Evolutionary conservation across 2,329 filamentous ascomycete genomes (phyloP), one percentile per base, ranked within the genome.

Genomic region (Diaporthe amygdali): DNA sequence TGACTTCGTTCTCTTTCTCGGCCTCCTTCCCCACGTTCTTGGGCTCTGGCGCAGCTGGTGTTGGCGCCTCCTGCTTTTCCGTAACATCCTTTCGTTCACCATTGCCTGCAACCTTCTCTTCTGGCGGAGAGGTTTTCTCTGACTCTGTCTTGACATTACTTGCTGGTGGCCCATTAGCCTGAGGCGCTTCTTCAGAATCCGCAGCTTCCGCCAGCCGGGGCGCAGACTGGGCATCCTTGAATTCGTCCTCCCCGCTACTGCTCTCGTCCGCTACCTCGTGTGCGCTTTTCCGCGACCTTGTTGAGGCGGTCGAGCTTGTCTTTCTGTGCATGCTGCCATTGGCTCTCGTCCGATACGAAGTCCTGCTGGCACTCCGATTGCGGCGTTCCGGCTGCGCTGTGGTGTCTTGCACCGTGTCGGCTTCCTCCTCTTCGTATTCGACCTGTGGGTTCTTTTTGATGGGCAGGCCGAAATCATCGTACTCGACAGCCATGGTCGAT

Each of bases 401-500:
- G 34, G 41, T 47, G 20, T 71, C 68, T 46, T 63, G 64, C 55
- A 52, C 68, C 44, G 61, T 51, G 59, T 73, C 73, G 17, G 68
- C 63, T 47, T 68, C 71, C 51, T 73, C 69, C n/a, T 67, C 63
- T 14, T 72, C 68, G 78, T 81, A 76, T 80, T 76, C 76, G 79
- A 86, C 76, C 85, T 88, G 63, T 5, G 56, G n/a, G 15, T 34
- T 17, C 17, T 37, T 37, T 78, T 84, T 86, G 73, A 92, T 87
- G 22, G 91, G 91, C 74, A 94, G 82, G 64, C 92, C 92, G 79
- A 94, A 94, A 75, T 94, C 92, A 79, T 94, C 92, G 71, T 90
- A 82, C 76, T 92, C 89, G 63, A 61, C 52, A 49, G 34, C 67
- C 54, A 64, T 68, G 5, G 66, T 46, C 10, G 51, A 64, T 27